phyloP scores from a whole-genome alignment of 2,329 filamentous ascomycete species.

The Trichoderma sp. region DNA sequence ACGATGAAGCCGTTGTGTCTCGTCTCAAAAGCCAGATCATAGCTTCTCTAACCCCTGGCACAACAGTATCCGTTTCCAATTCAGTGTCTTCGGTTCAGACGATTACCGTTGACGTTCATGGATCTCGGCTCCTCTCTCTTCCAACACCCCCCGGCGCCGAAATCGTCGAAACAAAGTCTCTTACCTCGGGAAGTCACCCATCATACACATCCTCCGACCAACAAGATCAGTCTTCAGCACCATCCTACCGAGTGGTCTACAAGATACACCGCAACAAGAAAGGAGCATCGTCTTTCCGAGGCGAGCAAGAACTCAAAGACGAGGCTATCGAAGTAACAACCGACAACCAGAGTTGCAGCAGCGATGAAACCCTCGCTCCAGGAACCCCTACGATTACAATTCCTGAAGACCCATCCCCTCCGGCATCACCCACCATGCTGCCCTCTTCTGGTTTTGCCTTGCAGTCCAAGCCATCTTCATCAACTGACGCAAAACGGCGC shows the following conservation, averaged over 20 bases:
- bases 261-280: slow-evolving; percentile 53
- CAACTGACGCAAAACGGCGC: neutral
- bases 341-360: neutral
- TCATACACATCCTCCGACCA: slow-evolving; percentile 22
- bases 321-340: slow-evolving; percentile 24
- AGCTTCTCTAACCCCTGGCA: slow-evolving; percentile 52
- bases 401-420: slow-evolving; percentile 1
- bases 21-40: slow-evolving; percentile 53
- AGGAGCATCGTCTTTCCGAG: slow-evolving; percentile 39
- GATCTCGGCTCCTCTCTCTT: slow-evolving; percentile 48
- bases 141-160: slow-evolving; percentile 57
- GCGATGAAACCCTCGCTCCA: slow-evolving; percentile 4
- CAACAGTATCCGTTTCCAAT: slow-evolving; percentile 59
- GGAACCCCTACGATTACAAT: neutral
- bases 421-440: neutral
- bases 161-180: slow-evolving; percentile 48
- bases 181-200: slow-evolving; percentile 16
- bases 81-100: slow-evolving; percentile 59
- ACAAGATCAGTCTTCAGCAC: slow-evolving; percentile 21
- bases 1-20: slow-evolving; percentile 42
- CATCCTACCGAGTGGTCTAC: slow-evolving; percentile 57
- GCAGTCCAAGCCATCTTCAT: neutral
- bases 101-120: slow-evolving; percentile 61
- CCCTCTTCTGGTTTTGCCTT: neutral
- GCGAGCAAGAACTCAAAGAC: slow-evolving; percentile 30